Conservation (phyloP, 257 asterid species). For the Petrea volubilis region DNA sequence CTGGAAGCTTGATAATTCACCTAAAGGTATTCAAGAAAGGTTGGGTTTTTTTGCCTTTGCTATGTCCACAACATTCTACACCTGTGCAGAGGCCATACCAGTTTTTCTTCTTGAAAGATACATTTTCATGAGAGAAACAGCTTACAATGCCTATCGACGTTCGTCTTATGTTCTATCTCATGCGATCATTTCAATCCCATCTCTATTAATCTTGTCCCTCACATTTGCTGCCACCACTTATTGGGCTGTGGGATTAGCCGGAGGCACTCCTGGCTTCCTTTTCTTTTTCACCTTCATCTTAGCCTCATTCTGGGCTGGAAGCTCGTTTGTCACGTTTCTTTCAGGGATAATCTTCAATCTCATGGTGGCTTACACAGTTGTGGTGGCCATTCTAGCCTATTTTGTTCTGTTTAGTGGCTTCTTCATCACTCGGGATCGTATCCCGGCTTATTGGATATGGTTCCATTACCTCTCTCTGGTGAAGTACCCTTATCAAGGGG, state of each 20-base stretch:
- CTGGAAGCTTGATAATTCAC: slow-evolving; percentile 46
- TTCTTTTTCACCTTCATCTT: slow-evolving; percentile 42
- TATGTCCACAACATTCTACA: slow-evolving; percentile 66
- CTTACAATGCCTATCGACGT: slow-evolving; percentile 59
- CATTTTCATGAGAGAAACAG: slow-evolving; percentile 65
- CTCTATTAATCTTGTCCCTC: slow-evolving; percentile 36
- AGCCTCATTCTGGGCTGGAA: slow-evolving; percentile 66
- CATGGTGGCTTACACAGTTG: slow-evolving; percentile 61
- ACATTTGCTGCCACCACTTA: slow-evolving; percentile 46
- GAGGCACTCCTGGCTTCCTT: slow-evolving; percentile 44
- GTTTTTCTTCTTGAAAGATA: slow-evolving; percentile 52
- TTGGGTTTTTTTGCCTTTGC: slow-evolving; percentile 63
- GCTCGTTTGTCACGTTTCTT: slow-evolving; percentile 60
- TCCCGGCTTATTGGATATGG: slow-evolving; percentile 60
- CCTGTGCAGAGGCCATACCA: slow-evolving; percentile 61
- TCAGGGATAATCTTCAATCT: slow-evolving; percentile 48
- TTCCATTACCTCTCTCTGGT: slow-evolving; percentile 57
- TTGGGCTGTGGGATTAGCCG: slow-evolving; percentile 57
- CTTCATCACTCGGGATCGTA: slow-evolving; percentile 49
- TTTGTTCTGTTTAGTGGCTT: slow-evolving; percentile 58
- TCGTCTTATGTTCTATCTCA: slow-evolving; percentile 57
- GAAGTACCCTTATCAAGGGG: slow-evolving; percentile 62
- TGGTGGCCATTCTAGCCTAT: slow-evolving; percentile 53
- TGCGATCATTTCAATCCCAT: slow-evolving; percentile 45
- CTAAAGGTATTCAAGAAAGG: slow-evolving; percentile 51